phyloP scores from a whole-genome alignment of 2,329 filamentous ascomycete species.

The Aspergillus sp. region DNA sequence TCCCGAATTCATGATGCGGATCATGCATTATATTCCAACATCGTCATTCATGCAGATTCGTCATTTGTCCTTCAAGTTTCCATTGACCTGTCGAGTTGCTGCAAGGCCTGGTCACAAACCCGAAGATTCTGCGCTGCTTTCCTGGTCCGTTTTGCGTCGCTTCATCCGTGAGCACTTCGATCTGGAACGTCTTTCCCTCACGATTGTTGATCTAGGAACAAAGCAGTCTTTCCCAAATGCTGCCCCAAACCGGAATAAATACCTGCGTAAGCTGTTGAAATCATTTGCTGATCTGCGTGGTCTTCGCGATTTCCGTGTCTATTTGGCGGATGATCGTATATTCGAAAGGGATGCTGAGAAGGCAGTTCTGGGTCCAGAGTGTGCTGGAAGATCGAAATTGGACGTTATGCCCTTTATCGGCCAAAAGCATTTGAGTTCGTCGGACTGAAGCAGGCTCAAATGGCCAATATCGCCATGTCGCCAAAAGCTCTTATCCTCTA shows the following conservation, averaged over 20 bases:
- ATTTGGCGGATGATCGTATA: constrained; percentile 12
- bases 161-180: constrained; percentile 24
- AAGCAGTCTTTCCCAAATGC: neutral
- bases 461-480: no score
- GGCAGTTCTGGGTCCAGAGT: constrained; percentile 8
- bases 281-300: constrained; percentile 13
- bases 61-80: constrained; percentile 17
- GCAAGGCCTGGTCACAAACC: constrained; percentile 1
- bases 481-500: no score
- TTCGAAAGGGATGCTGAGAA: constrained; percentile 14
- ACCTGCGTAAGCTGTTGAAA: constrained; percentile 14
- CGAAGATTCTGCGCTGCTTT: constrained; percentile 9
- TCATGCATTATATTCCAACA: constrained; percentile 13
- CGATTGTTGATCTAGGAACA: constrained; percentile 14
- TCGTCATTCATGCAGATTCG: constrained; percentile 14
- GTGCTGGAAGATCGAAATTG: neutral
- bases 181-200: constrained; percentile 13
- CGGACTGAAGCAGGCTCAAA: no score
- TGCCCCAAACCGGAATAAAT: constrained; percentile 6
- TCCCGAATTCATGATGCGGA: constrained; percentile 16
- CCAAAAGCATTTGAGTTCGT: no score
- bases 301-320: constrained; percentile 15
- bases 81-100: constrained; percentile 4
- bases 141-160: constrained; percentile 20
- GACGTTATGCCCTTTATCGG: no score